Base-by-base conservation (phyloP, 495 filamentous ascomycete species). In the Aspergillus panamensis region DNA sequence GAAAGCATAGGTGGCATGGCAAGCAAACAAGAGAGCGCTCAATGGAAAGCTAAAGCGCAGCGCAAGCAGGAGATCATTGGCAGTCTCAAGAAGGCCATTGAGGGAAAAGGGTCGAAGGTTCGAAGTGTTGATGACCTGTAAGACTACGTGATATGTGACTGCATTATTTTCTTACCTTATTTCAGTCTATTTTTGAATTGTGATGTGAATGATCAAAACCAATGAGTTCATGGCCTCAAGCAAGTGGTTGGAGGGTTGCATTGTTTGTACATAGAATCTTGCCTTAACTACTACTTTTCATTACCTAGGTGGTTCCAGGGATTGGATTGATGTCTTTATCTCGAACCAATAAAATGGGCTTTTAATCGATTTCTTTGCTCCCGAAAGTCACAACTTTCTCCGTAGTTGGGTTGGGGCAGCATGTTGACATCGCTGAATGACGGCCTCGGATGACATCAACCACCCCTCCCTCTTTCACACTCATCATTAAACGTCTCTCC, bases 41-140 rank as follows among this genome's bases (percentile, higher is more conserved):
- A 77, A 65, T 79, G 86, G 80, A 82, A 79, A 66, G 75, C 74
- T 29, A 88, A 83, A 63, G 67, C 72, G 32, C 70, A 77, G 59
- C 81, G 77, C 61, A 76, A 84, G 54, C 79, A 78, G 60, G 79
- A 76, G 14, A 69, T 88, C 47, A 70, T 83, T 35, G 77, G 53
- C 3, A 73, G 66, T 44, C 53, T 79, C 61, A 78, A 73, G 59
- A 62, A 64, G 39, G 74, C 71, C 0, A 70, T 79, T 55, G 71
- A 63, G 8, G 70, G 69, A 55, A 76, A 74, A 51, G 66, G 73
- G 43, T 51, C 52, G 5, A 72, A 73, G 56, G 65, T 78, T 32
- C 62, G 75, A 12, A 59, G 61, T 13, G 64, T 72, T 35, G 74
- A 77, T 51, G 76, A 77, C 48, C 32, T 67, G 43, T 73, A 68